Base-by-base conservation (phyloP, 1,284 basidiomycete species). In the Stygiomarasmius scandens region DNA sequence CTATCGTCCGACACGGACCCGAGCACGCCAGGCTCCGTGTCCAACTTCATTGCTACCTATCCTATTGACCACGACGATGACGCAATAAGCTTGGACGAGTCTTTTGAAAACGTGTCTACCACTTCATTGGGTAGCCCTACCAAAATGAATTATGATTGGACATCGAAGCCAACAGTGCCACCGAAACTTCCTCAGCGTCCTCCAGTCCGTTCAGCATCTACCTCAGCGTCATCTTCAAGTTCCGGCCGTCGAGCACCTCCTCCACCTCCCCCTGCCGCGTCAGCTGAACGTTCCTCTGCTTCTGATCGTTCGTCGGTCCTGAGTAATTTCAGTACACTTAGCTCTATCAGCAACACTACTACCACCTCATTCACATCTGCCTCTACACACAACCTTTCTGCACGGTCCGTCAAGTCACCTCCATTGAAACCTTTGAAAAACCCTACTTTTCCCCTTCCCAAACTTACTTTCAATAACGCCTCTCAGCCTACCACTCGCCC, bases 271-370 rank as follows among this genome's bases (percentile, higher is more conserved):
- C 75, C 67, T 32, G 72, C 57, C 16, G 77, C 62, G 36, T 73
- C 59, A 0, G 71, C 72, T 25, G 71, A 71, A 43, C 76, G 71
- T 46, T 71, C 75, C 3, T 77, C 80, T 9, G 67, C 71, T 1
- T 86, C 87, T 2, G 86, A 89, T 63, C 80, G 83, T 47, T 83
- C 85, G 1, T 89, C 88, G 23, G 80, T 88, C 51, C 76, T 79
- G 25, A 88, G 85, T 67, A 49, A 36, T 36, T 14, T 24, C 5
- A 54, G 32, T 25, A 54, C 49, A 3, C 76, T 79, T 27, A 88
- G 85, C 67, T 34, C 27, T 36, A 8, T 27, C 5, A 54, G 32
- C 12, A 46, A 43, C 43, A 22, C 43, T 16, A 74, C 67, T 10
- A 65, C 73, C 22, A 81, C 80, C 12, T 32, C 44, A 10, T n/a